Base-by-base conservation (phyloP, 306 rosid species). In the Corylus avellana region DNA sequence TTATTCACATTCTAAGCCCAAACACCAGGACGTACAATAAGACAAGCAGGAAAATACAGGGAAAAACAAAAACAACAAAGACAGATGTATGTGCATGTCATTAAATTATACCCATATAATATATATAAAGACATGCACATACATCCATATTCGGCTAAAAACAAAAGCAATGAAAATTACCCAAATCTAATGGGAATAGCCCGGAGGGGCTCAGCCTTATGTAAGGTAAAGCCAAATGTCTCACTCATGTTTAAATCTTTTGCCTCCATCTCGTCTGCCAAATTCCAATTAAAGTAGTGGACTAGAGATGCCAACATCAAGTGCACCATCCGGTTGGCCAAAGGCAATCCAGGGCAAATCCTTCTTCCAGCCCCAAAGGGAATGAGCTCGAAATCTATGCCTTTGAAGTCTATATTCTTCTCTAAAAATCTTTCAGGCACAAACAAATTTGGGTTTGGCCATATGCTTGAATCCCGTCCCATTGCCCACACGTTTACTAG, bases 331-430 rank as follows among this genome's bases (percentile, higher is more conserved):
- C 70, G 64, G 1, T 47, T 56, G 22, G 87, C 89, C 8, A 86
- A 73, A 1, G 85, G 66, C 44, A 83, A 14, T 18, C 89, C 87
- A 0, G 85, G 81, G 35, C 87, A 86, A 5, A 77, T 75, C 37
- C 89, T 80, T 67, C 81, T 83, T 2, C 89, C 87, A 4, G 85
- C 78, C 18, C 87, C 89, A 80, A 86, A 86, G 11, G 87, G 85
- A 67, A 86, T 50, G 3, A 75, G 25, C 69, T 81, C 78, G 54
- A 77, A 82, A 5, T 73, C 64, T 2, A 7, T 5, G 7, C 82
- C 82, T 57, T 73, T 74, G 17, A 53, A 35, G 42, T 78, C 82
- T 6, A 76, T 48, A 10, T 71, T 42, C 7, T 13, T 53, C 35
- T 32, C 69, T 0, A 75, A 8, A 46, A 83, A 79, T 18, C 86